A percentile compares a stretch with the other conserved stretches of the same genome.
Conservation (phyloP, 2,329 filamentous ascomycete genomes). For the Chaetoscypha palmicola region DNA sequence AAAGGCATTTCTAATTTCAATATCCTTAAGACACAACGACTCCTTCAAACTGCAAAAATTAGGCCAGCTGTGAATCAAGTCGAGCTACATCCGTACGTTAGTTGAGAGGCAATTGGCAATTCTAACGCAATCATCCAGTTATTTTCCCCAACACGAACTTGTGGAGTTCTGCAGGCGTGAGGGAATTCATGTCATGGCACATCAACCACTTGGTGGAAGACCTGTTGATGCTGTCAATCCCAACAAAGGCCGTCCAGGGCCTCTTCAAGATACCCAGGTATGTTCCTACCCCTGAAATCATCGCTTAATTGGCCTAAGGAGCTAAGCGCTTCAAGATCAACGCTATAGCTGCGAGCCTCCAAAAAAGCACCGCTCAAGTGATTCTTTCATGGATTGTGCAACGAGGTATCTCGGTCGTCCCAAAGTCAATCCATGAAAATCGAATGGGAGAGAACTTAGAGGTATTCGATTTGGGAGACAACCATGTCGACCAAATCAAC, state of each 20-base stretch:
- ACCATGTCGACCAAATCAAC: constrained; percentile 4
- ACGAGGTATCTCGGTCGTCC: constrained; percentile 42
- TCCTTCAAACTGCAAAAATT: background rate
- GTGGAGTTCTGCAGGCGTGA: background rate
- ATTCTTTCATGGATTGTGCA: constrained; percentile 42
- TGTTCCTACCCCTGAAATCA: too few species aligned
- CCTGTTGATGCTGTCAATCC: constrained; percentile 7
- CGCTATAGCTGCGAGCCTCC: constrained; percentile 36
- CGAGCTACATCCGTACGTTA: constrained; percentile 3
- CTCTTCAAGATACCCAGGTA: constrained; percentile 6
- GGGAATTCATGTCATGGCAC: constrained; percentile 9
- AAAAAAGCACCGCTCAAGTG: constrained; percentile 37
- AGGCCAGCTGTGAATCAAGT: background rate
- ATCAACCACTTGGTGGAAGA: constrained; percentile 10
- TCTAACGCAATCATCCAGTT: background rate
- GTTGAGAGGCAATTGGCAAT: too few species aligned
- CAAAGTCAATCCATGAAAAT: constrained; percentile 39
- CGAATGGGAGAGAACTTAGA: constrained; percentile 8
- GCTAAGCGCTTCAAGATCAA: constrained; percentile 24
- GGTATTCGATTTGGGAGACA: background rate
- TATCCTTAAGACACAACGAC: background rate
- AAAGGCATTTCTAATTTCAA: constrained; percentile 3
- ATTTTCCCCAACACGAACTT: constrained; percentile 1
- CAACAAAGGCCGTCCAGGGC: constrained; percentile 1
- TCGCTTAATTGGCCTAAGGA: too few species aligned